Percentiles rank a stretch among this genome's conserved stretches.
Evolutionary conservation across 768 basidiomycete genomes (phyloP).

Genomic region (Russula virescens): DNA sequence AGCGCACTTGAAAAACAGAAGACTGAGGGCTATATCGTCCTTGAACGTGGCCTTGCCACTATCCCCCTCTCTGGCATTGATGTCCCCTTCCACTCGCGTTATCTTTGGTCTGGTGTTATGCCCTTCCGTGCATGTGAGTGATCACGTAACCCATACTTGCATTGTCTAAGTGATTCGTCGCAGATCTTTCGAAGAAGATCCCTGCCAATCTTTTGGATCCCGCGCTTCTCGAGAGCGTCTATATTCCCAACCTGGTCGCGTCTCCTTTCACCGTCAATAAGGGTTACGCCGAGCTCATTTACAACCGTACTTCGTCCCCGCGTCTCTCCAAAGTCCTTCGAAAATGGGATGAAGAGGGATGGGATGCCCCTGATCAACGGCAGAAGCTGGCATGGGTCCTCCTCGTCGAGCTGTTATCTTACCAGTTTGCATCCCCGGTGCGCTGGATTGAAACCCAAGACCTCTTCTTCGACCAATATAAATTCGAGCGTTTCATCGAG

Average conservation of each 20-base stretch:
- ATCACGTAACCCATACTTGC: background rate
- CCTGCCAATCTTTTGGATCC: constrained; percentile 87
- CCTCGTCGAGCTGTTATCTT: constrained; percentile 93
- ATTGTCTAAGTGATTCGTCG: background rate
- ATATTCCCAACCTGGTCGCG: constrained; percentile 95
- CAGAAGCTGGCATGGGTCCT: constrained; percentile 95
- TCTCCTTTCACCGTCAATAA: constrained; percentile 77
- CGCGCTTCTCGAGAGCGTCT: constrained; percentile 89
- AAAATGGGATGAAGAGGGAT: constrained; percentile 88
- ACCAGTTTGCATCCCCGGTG: constrained; percentile 97
- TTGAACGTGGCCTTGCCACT: constrained; percentile 95
- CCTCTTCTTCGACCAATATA: constrained; percentile 77
- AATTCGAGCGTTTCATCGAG: constrained; percentile 92
- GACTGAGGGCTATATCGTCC: constrained; percentile 81
- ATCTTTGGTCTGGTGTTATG: constrained; percentile 97
- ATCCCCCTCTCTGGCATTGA: constrained; percentile 96
- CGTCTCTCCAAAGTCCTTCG: constrained; percentile 91
- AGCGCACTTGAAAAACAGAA: constrained; percentile 74
- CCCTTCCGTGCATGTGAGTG: constrained; percentile 91
- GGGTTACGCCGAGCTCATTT: constrained; percentile 91
- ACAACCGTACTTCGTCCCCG: constrained; percentile 94
- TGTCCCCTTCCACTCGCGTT: constrained; percentile 99
- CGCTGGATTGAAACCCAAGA: constrained; percentile 99
- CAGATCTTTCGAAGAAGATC: constrained; percentile 97
- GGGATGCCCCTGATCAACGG: constrained; percentile 75